Evolutionary conservation across 805 yeast genomes (phyloP).

Genomic region (Brettanomyces nanus): DNA sequence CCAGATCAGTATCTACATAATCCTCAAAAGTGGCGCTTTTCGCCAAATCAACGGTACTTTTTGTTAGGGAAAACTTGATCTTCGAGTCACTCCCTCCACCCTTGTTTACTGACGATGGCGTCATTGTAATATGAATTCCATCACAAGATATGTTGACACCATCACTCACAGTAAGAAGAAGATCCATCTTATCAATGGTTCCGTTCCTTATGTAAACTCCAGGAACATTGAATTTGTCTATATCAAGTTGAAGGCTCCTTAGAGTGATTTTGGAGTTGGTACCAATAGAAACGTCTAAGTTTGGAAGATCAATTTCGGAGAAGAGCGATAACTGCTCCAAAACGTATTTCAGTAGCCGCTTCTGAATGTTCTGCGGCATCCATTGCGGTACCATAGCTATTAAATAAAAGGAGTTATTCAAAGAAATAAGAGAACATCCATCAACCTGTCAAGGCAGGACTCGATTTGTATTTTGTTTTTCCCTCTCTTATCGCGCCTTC

Average conservation of each 20-base stretch:
- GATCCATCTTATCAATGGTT: conserved; percentile 40
- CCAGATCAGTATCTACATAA: conserved; percentile 15
- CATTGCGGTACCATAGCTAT: conserved; percentile 37
- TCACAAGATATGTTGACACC: conserved; percentile 58
- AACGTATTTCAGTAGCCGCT: conserved; percentile 69
- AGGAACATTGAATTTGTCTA: conserved; percentile 61
- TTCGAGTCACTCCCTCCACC: conserved; percentile 17
- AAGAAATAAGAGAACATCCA: too few relatives aligned
- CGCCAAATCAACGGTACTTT: conserved; percentile 70
- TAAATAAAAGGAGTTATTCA: too few relatives aligned
- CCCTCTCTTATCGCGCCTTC: conserved; percentile 6
- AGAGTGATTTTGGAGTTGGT: conserved; percentile 40
- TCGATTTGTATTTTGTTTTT: neutral
- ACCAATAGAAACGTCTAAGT: conserved; percentile 72
- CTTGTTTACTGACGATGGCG: conserved; percentile 22
- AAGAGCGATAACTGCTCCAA: conserved; percentile 75
- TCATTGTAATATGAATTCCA: conserved; percentile 44
- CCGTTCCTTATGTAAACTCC: conserved; percentile 60
- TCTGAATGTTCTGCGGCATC: conserved; percentile 83
- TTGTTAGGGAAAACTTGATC: conserved; percentile 46
- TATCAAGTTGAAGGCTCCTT: conserved; percentile 61
- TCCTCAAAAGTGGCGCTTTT: conserved; percentile 44
- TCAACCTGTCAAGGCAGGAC: too few relatives aligned
- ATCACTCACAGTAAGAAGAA: conserved; percentile 58
- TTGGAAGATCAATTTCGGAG: conserved; percentile 66